Percentiles rank a stretch among this genome's conserved stretches.
These are phyloP conservation scores for Emergomyces orientalis DNA, from an alignment of 2,329 filamentous ascomycete genomes.

Conservation along the genomic window DNA sequence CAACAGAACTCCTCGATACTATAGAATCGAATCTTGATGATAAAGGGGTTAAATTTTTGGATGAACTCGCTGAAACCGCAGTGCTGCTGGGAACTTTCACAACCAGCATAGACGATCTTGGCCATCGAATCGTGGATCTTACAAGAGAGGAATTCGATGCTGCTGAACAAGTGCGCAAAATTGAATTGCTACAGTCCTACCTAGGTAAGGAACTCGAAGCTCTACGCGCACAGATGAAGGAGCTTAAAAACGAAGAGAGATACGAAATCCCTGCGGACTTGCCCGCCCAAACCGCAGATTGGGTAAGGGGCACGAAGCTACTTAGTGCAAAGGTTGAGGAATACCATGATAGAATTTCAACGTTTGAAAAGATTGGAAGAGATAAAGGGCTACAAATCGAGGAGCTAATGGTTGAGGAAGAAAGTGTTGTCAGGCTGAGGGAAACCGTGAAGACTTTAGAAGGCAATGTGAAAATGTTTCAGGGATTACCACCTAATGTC, in stretches of 20 bases:
- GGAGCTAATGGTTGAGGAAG: conserved; percentile 50
- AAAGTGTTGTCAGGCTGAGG: conserved; percentile 49
- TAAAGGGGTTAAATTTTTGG: conserved; percentile 47
- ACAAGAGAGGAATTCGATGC: conserved; percentile 45
- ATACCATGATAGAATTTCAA: conserved; percentile 47
- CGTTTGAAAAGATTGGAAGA: conserved; percentile 28
- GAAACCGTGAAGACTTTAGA: conserved; percentile 56
- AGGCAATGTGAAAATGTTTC: conserved; percentile 57
- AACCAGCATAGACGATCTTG: conserved; percentile 44
- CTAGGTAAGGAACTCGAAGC: conserved; percentile 43
- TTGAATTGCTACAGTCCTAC: conserved; percentile 49
- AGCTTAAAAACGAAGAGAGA: conserved; percentile 25
- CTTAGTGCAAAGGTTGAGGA: conserved; percentile 59
- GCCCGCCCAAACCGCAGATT: conserved; percentile 62
- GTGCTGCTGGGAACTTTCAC: conserved; percentile 43
- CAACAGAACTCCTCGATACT: conserved; percentile 41
- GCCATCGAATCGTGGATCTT: conserved; percentile 46
- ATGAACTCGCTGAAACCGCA: conserved; percentile 48
- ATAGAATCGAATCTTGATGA: conserved; percentile 46
- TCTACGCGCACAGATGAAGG: conserved; percentile 24
- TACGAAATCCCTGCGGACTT: conserved; percentile 52
- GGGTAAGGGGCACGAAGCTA: conserved; percentile 61
- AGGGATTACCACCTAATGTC: conserved; percentile 62
- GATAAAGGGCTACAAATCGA: conserved; percentile 32
- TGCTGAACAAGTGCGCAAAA: conserved; percentile 48